Base-by-base conservation (phyloP, 345 rosid species). In the Aurinia saxatilis region DNA sequence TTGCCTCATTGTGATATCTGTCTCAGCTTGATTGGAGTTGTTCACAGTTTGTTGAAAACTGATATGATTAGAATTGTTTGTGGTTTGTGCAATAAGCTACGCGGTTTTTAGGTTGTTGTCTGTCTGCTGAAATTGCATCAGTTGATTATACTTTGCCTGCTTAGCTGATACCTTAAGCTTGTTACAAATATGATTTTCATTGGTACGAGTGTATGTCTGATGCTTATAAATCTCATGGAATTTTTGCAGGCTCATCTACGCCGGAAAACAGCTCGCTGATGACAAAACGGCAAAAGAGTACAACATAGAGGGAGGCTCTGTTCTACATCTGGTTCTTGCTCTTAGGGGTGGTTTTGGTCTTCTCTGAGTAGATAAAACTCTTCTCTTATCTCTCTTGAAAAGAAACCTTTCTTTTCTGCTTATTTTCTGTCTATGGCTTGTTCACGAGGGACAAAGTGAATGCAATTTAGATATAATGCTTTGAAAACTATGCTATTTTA, bases 241-340 rank as follows among this genome's bases (percentile, higher is more conserved):
- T 39, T 15, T 33, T 67, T 47, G 67, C 75, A 84, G 88, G 82
- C 89, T 92, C 8, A 92, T 89, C 56, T 92, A 89, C 51, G 97
- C 91, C 0, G 97, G 98, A 2, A 92, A 87, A 80, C 95, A 92
- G 83, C 81, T 92, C 15, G 97, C 78, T 5, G 99, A 92, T 74
- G 99, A 92, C 73, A 92, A 84, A 60, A 90, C 97, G 1, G 97
- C 97, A 5, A 73, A 77, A 3, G 96, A 90, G 65, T 92, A 87
- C 80, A 82, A 80, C 60, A 85, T 92, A 2, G 97, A 89, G 63
- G 97, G 99, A 41, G 99, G 97, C 10, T 89, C 98, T 16, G 99
- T 92, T 65, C 99, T 92, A 44, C 97, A 92, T 79, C 84, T 92
- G 55, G 98, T 92, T 72, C 95, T 92, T 67, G 98, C 98, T 4